Evolutionary conservation across 1,284 basidiomycete species (phyloP).

Genomic region (Hemileia vastatrix): DNA sequence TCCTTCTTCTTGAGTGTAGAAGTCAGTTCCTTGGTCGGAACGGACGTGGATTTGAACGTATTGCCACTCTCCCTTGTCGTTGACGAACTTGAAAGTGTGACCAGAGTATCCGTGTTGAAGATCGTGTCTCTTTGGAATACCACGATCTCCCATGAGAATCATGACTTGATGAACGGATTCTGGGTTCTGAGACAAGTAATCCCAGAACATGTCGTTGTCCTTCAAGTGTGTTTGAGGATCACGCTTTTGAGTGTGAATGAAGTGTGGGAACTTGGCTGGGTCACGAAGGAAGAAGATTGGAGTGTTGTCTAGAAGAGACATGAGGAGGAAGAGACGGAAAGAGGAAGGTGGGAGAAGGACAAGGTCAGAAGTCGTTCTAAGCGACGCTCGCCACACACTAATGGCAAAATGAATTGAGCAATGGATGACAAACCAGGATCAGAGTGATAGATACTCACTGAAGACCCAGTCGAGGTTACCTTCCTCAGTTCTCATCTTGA

Average conservation of each 20-base stretch:
- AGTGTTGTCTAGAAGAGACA: constrained; percentile 47
- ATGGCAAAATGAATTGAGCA: constrained; percentile 8
- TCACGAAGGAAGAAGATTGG: constrained; percentile 45
- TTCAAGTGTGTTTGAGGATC: constrained; percentile 79
- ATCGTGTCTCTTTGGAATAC: constrained; percentile 66
- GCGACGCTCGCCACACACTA: constrained; percentile 2
- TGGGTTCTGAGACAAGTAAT: constrained; percentile 75
- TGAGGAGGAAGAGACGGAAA: background rate
- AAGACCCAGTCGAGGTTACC: constrained; percentile 78
- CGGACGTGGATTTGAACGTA: constrained; percentile 45
- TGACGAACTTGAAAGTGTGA: constrained; percentile 83
- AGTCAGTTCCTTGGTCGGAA: constrained; percentile 22
- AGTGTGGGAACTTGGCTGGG: constrained; percentile 56
- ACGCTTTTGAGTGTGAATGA: constrained; percentile 91
- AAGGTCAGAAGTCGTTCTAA: background rate
- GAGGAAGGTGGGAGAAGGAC: background rate
- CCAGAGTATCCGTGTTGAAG: constrained; percentile 68
- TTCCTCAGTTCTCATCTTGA: constrained; percentile 80
- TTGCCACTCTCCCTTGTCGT: constrained; percentile 66
- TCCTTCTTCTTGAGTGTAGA: constrained; percentile 54
- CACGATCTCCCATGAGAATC: constrained; percentile 77
- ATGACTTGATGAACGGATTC: constrained; percentile 84
- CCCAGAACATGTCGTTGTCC: constrained; percentile 63
- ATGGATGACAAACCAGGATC: background rate
- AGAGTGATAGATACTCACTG: background rate